Evolutionary conservation across 78 protist species (phyloP).

Genomic region (Polysphondylium violaceum): DNA sequence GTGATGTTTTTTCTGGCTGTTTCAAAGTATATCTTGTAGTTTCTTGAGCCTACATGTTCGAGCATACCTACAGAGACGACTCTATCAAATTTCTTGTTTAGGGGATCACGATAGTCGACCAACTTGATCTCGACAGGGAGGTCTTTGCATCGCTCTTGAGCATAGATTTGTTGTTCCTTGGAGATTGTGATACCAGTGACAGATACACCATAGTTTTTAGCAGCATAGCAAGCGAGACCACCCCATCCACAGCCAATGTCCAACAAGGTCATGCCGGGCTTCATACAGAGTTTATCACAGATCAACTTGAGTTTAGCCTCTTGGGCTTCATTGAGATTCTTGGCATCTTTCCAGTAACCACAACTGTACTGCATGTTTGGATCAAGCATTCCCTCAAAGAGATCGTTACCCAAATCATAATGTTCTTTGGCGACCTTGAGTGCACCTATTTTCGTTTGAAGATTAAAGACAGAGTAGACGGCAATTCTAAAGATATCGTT

Average conservation of each 20-base stretch:
- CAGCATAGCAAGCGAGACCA: background rate
- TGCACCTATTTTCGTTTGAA: background rate
- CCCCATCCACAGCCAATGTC: conserved; percentile 18
- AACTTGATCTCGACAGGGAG: background rate
- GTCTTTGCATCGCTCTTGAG: background rate
- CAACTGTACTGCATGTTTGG: background rate
- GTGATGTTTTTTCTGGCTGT: background rate
- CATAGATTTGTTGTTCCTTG: background rate
- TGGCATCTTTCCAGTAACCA: background rate
- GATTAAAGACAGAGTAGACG: background rate
- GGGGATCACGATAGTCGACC: background rate
- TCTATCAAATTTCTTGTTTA: background rate
- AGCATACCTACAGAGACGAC: background rate
- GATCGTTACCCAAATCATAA: conserved; percentile 2
- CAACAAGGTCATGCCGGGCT: background rate
- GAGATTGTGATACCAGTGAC: background rate
- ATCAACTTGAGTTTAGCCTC: background rate
- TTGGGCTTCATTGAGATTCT: background rate
- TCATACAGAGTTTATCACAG: background rate
- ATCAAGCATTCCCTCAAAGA: background rate
- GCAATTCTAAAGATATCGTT: background rate
- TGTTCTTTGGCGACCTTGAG: background rate
- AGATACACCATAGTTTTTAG: background rate
- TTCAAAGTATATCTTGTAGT: background rate
- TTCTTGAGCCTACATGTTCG: background rate